These are phyloP conservation scores for Thelonectria rubi DNA, from an alignment of 2,329 filamentous ascomycete species.

Conservation along the genomic window DNA sequence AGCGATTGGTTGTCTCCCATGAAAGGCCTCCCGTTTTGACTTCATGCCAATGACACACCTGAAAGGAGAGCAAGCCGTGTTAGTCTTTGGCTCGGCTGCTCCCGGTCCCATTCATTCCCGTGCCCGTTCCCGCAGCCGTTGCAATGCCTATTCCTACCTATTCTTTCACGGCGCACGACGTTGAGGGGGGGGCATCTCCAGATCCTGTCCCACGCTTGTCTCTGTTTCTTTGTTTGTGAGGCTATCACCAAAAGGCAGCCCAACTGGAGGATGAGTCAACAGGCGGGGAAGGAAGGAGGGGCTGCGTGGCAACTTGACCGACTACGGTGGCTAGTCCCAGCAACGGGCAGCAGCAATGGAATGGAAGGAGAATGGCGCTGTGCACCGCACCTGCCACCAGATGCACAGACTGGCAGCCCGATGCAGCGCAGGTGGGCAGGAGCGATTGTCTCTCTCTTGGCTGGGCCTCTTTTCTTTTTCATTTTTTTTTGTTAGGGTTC, in stretches of 20 bases:
- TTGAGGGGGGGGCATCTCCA: neutral
- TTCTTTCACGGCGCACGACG: neutral
- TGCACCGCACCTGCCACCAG: neutral
- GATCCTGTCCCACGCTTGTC: neutral
- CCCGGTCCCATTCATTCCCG: conserved; percentile 1
- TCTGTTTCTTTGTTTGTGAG: neutral
- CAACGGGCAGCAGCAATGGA: neutral
- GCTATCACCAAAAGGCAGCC: neutral
- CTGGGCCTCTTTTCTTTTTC: conserved; percentile 15
- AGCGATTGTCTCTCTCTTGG: conserved; percentile 27
- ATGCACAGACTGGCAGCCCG: neutral
- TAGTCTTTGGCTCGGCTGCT: conserved; percentile 1
- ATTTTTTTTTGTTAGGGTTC: conserved; percentile 9
- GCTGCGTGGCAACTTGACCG: neutral
- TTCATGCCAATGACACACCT: neutral
- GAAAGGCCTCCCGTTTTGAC: neutral
- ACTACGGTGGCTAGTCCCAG: neutral
- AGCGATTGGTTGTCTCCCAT: neutral
- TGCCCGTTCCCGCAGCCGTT: conserved; percentile 1
- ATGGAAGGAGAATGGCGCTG: neutral
- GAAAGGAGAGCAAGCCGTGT: neutral
- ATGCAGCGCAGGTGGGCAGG: no score
- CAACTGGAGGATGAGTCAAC: neutral
- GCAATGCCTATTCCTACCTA: neutral
- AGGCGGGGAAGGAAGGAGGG: neutral